Conservation (phyloP, 2,329 filamentous ascomycete species). For the Fusarium sp. region DNA sequence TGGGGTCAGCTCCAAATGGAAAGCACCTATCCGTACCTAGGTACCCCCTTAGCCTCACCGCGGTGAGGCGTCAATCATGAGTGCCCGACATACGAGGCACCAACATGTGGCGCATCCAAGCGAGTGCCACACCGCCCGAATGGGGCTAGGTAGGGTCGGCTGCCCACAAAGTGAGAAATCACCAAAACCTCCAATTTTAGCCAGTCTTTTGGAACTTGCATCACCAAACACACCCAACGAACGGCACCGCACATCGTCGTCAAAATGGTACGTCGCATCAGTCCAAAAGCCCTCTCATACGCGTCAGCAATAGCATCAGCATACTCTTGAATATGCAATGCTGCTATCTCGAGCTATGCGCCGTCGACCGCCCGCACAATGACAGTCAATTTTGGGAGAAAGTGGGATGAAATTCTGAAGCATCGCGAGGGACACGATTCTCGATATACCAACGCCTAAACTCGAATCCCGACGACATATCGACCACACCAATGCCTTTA, state of each 20-base stretch:
- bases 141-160: constrained; percentile 47
- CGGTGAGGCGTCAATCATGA: constrained; percentile 42
- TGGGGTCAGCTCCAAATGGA: constrained; percentile 36
- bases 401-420: constrained; percentile 48
- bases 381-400: constrained; percentile 48
- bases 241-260: constrained; percentile 61
- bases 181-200: constrained; percentile 60
- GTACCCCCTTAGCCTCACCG: constrained; percentile 38
- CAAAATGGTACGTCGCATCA: constrained; percentile 62
- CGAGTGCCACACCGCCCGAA: constrained; percentile 51
- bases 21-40: constrained; percentile 41
- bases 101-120: constrained; percentile 44
- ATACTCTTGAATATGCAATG: constrained; percentile 19
- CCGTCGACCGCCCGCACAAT: constrained; percentile 50
- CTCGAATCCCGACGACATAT: constrained; percentile 37
- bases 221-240: constrained; percentile 59
- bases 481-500: constrained; percentile 2
- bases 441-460: constrained; percentile 34
- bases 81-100: constrained; percentile 46
- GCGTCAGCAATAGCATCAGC: constrained; percentile 20
- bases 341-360: constrained; percentile 36
- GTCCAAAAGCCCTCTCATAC: constrained; percentile 33
- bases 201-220: constrained; percentile 55
- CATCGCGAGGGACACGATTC: constrained; percentile 35
- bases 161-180: constrained; percentile 62